phyloP scores from a whole-genome alignment of 495 filamentous ascomycete species.

The Rhypophila decipiens region DNA sequence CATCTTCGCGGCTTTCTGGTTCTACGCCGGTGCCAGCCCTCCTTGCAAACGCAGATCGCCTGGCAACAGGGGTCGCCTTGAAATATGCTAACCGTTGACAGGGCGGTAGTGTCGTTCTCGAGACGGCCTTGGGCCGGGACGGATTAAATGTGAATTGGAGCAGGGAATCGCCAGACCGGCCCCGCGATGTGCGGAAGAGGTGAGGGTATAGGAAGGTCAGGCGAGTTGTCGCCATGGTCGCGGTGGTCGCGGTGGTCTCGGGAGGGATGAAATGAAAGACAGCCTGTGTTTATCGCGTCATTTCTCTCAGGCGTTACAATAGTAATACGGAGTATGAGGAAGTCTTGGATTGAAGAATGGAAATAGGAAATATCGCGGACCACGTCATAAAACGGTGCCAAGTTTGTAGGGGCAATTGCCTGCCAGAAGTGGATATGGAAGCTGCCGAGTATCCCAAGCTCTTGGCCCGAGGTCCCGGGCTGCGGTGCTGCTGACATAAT shows the following conservation, averaged over 20 bases:
- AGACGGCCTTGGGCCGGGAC: conserved; percentile 14
- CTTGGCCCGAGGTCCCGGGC: no score
- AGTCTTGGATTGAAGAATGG: no score
- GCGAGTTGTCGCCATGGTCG: conserved; percentile 58
- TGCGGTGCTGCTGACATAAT: no score
- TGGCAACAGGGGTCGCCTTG: conserved; percentile 25
- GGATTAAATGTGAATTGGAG: conserved; percentile 12
- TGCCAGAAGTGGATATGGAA: no score
- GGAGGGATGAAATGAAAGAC: no score
- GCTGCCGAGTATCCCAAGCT: no score
- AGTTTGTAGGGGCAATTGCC: no score
- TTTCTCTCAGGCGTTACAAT: no score
- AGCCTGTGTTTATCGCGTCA: no score
- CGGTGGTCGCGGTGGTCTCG: background rate
- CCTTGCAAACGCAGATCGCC: conserved; percentile 31
- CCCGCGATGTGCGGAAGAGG: conserved; percentile 42
- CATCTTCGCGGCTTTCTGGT: conserved; percentile 23
- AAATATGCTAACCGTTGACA: conserved; percentile 17
- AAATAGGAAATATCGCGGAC: no score
- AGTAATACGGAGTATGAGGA: no score
- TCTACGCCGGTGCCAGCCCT: conserved; percentile 63
- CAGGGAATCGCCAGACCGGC: conserved; percentile 31
- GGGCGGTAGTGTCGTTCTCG: conserved; percentile 4
- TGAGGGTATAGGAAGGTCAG: conserved; percentile 73
- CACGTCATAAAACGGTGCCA: no score